Base-by-base conservation (phyloP, 352 stramenopile genomes). In the Lagenidium sp. region DNA sequence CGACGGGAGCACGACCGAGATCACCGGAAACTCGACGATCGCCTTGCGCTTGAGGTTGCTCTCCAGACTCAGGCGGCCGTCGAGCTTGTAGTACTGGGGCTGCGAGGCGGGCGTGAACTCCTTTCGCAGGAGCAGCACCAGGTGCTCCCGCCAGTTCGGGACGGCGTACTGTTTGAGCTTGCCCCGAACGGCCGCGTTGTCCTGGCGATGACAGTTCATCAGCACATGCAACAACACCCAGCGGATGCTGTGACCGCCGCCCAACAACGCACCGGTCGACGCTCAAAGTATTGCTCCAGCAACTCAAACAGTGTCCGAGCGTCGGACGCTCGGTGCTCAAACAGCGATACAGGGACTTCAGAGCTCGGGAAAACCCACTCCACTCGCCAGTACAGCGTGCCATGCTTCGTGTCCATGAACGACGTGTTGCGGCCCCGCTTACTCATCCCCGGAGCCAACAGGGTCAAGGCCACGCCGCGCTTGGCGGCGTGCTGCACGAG, bases 361-460 rank as follows among this genome's bases (percentile, higher is more conserved):
- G 70, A 60, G 25, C 50, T 71, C 18, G 75, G 67, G 45, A 93
- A 93, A 7, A 36, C 22, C 73, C 79, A 87, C 38, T 93, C 81
- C n/a, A 93, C 39, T 13, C 81, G 72, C 81, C 81, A 93, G 31
- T 56, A 85, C 25, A 93, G 43, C 5, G 51, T 65, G 11, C 68
- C 57, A 18, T 62, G 63, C 44, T 85, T 85, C 4, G 50, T 70
- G 39, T 89, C 63, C 63, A 88, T 78, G 39, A 71, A 83, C 16
- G 77, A 90, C 18, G 77, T 83, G 47, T 90, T 93, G 24, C 69
- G 60, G 15, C 58, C 41, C 30, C 72, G 77, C 32, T 90, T 90
- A 50, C 66, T 88, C 81, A 93, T 93, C 4, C 81, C 81, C 0
- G 77, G 73, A 15, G 81, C 77, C 6, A 90, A 58, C 10, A 93